Evolutionary conservation across 108 stramenopile species (phyloP), one percentile per base, ranked within the genome.

Genomic region (Stephanodiscus triporus): DNA sequence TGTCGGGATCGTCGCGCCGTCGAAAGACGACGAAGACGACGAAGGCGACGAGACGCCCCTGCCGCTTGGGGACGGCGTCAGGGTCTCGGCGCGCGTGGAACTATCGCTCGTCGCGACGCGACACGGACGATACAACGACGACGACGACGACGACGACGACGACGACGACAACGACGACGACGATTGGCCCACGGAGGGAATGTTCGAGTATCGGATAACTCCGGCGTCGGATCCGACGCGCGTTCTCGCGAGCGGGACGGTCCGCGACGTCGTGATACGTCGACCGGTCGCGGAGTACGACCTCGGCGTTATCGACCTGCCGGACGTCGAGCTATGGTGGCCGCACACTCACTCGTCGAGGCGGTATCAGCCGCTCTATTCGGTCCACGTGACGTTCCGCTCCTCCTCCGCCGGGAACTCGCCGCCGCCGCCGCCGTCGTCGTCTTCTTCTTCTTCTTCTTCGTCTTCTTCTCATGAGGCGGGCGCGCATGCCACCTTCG

Each of bases 271-370:
- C 16, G 66, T 63, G 51, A 71, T 78, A n/a, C 36, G 34, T 14
- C 27, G 48, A 1, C 30, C 58, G 32, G 48, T 66, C 9, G 26
- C 45, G 8, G 65, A 65, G 10, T 49, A 36, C 51, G 40, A 47
- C 37, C 74, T 70, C n/a, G 61, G 47, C 55, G 19, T 1, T 6
- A 48, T 79, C 14, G 47, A 13, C 4, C 60, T 79, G n/a, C 27
- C 40, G 38, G 29, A 47, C 23, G 70, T 68, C 17, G 66, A 86
- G 63, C 65, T 86, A 7, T 86, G 85, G 85, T 86, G 82, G 82
- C 85, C 85, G 5, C 80, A 70, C 29, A 77, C 83, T 2, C 61
- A 68, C 50, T 49, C 48, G 48, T 49, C 48, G 16, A 49, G 48
- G 48, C 78, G 83, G 17, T 17, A 26, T 0, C 68, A 76, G 34